Evolutionary conservation across 2,329 filamentous ascomycete genomes (phyloP).

Genomic region (Botrytis galanthina): DNA sequence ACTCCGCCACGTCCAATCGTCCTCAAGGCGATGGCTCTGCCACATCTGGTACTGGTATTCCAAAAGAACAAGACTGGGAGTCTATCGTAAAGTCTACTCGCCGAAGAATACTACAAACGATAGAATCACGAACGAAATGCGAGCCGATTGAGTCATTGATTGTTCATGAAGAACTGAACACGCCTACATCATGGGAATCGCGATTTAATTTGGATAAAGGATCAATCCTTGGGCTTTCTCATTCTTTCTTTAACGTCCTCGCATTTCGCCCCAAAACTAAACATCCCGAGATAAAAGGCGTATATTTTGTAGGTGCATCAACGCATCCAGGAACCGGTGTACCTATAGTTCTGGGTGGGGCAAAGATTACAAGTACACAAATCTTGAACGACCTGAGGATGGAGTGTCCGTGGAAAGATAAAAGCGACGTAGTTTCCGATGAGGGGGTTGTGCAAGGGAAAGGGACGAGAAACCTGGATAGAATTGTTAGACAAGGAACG

Average conservation of each 20-base stretch:
- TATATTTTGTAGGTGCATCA: constrained; percentile 73
- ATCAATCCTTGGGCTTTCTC: constrained; percentile 68
- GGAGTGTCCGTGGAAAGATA: constrained; percentile 29
- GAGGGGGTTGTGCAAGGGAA: constrained; percentile 28
- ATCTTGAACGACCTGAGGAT: constrained; percentile 41
- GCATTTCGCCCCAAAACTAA: constrained; percentile 61
- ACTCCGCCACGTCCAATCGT: constrained; percentile 41
- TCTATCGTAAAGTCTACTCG: constrained; percentile 59
- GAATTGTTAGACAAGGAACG: constrained; percentile 24
- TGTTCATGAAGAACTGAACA: constrained; percentile 61
- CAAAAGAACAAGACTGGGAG: constrained; percentile 56
- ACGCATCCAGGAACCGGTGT: constrained; percentile 76
- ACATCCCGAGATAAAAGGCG: constrained; percentile 42
- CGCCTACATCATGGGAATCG: constrained; percentile 61
- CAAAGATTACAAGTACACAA: constrained; percentile 59
- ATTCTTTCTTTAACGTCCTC: constrained; percentile 72
- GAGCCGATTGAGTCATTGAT: constrained; percentile 42
- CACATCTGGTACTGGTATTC: constrained; percentile 33
- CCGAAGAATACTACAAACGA: constrained; percentile 57
- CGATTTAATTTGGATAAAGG: constrained; percentile 74
- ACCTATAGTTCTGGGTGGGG: constrained; percentile 68
- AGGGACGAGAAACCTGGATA: constrained; percentile 31
- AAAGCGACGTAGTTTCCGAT: constrained; percentile 22
- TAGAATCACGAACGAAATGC: constrained; percentile 59
- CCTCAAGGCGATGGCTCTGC: constrained; percentile 29